Evolutionary conservation across 805 yeast species (phyloP), one percentile per base, ranked within the genome.

Genomic region (Candida xiaguanensis): DNA sequence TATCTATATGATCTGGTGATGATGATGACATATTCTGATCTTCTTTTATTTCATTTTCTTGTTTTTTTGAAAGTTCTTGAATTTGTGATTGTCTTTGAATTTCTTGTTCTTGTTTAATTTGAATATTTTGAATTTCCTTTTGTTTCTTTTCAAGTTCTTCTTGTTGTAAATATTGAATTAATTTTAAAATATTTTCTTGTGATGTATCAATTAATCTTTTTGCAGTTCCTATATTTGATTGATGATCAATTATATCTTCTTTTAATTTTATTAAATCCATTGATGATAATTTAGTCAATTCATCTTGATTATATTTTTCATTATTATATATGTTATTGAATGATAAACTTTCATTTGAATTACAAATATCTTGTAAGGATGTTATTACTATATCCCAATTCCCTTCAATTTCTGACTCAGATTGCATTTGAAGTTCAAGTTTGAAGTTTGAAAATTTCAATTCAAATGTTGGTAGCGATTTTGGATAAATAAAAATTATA

Each of bases 311-410:
- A 29, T 31, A 41, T 57, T 42, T 48, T 60, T 51, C 35, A 14
- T 13, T 30, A 18, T 17, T 26, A 44, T 59, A 55, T n/a, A 55
- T 45, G 31, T 58, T 53, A 44, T 80, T 82, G 41, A 82, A 74
- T 2, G 74, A 56, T 4, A 66, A 54, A 11, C 73, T 65, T 48
- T 78, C 85, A 50, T 80, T 80, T 19, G 78, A 68, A 45, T 77
- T 81, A 56, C 78, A 78, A 8, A 81, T 70, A 48, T 82, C 89
- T 53, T 82, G 89, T 14, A 83, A 61, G 1, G 84, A 78, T 5
- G 87, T 71, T 2, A 79, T 64, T 5, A 80, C 80, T 22, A 75
- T 72, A 49, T 80, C 85, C 91, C 91, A 83, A 49, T 76, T 72
- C 1, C 82, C 78, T 18, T 77, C 82, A 68, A 75, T 72, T 40